These are phyloP conservation scores for Curvularia hawaiiensis DNA, from an alignment of 2,329 filamentous ascomycete species.

Conservation along the genomic window DNA sequence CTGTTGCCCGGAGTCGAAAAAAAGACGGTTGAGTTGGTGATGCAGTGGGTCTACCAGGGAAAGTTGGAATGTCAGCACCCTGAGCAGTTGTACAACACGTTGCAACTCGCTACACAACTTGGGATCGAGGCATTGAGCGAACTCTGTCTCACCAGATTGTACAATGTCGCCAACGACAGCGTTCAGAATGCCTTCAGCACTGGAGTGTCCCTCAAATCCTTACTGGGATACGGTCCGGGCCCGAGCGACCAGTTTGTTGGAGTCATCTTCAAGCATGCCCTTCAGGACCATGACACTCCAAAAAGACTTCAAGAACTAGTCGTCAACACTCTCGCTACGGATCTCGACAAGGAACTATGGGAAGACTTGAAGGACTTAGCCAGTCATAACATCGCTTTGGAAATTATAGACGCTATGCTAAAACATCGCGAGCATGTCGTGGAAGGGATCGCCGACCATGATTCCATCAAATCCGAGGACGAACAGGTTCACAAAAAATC, in stretches of 20 bases:
- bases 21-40: not conserved
- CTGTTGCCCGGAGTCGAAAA: not conserved
- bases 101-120: not conserved
- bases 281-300: not conserved
- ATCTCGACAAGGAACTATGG: not conserved
- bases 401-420: slow-evolving; percentile 17
- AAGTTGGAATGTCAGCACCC: not conserved
- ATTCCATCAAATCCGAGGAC: slow-evolving; percentile 10
- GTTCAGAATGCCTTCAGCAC: not conserved
- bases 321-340: not conserved
- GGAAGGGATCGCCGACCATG: not conserved
- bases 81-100: not conserved
- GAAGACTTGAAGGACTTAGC: not conserved
- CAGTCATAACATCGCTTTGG: slow-evolving; percentile 2
- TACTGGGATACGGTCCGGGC: not conserved
- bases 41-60: not conserved
- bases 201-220: not conserved
- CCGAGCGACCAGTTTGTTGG: not conserved
- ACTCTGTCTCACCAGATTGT: not conserved
- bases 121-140: not conserved
- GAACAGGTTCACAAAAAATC: not conserved
- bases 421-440: slow-evolving; percentile 8
- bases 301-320: not conserved
- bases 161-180: not conserved
- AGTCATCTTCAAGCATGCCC: not conserved